These are phyloP conservation scores for Curvularia sp. DNA, from an alignment of 2,329 filamentous ascomycete genomes.

Conservation along the genomic window DNA sequence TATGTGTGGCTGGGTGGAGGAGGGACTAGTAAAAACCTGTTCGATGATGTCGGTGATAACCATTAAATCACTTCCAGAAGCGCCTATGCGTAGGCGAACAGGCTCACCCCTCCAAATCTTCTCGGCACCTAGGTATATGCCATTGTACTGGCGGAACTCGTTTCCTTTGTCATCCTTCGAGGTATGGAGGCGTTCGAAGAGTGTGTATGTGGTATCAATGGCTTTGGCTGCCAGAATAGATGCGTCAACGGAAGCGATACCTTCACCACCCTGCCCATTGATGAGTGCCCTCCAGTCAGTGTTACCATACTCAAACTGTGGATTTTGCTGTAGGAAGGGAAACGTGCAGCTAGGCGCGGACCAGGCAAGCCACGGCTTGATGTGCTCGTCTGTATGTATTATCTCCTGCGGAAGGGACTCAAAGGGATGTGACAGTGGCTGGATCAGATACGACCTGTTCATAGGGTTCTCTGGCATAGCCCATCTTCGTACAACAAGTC, in stretches of 20 bases:
- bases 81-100: conserved; percentile 58
- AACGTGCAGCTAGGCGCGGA: conserved; percentile 61
- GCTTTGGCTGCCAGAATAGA: conserved; percentile 64
- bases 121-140: conserved; percentile 64
- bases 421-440: conserved; percentile 58
- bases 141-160: conserved; percentile 59
- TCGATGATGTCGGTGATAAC: conserved; percentile 56
- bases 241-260: conserved; percentile 62
- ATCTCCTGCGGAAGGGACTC: conserved; percentile 50
- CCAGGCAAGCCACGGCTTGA: conserved; percentile 67
- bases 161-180: conserved; percentile 43
- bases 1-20: conserved; percentile 27
- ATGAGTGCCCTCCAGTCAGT: conserved; percentile 60
- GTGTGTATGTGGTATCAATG: conserved; percentile 63
- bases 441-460: conserved; percentile 52
- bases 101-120: conserved; percentile 67
- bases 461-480: conserved; percentile 39
- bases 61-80: conserved; percentile 56
- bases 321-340: conserved; percentile 51
- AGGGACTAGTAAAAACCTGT: conserved; percentile 31
- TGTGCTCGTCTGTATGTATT: conserved; percentile 52
- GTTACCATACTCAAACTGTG: conserved; percentile 54
- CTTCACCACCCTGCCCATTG: conserved; percentile 54
- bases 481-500: conserved; percentile 59
- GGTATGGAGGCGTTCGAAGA: conserved; percentile 57